A percentile compares a stretch with the other conserved stretches of the same genome.
Evolutionary conservation across 1,284 basidiomycete genomes (phyloP).

Genomic region (Trametes versicolor): DNA sequence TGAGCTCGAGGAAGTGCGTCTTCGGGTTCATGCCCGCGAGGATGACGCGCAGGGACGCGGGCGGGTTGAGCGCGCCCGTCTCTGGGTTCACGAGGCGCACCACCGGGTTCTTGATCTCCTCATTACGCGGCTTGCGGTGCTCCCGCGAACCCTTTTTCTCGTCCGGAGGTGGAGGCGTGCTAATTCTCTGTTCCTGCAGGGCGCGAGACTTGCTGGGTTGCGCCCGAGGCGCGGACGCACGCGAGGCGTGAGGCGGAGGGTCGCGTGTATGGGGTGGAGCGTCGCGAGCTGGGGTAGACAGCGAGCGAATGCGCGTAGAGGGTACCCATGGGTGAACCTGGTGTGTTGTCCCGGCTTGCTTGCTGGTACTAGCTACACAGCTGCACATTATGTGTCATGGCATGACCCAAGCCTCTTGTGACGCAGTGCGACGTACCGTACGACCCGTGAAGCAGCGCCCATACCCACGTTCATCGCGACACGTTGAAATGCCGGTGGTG

Average conservation of each 20-base stretch:
- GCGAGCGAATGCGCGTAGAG: not conserved
- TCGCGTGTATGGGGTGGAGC: not conserved
- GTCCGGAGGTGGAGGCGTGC: conserved; percentile 1
- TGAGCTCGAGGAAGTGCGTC: conserved; percentile 60
- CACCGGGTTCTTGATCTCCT: conserved; percentile 39
- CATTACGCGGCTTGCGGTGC: conserved; percentile 35
- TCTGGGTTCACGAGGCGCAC: conserved; percentile 62
- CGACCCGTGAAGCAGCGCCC: not conserved
- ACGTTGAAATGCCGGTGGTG: too few species aligned
- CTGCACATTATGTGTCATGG: not conserved
- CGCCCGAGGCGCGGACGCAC: not conserved
- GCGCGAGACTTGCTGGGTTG: conserved; percentile 1
- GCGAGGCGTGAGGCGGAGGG: not conserved
- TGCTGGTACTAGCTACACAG: not conserved
- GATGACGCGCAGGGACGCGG: conserved; percentile 49
- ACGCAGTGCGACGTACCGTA: conserved; percentile 7
- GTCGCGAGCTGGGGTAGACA: conserved; percentile 6
- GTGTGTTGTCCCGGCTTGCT: not conserved
- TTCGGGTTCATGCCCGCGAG: conserved; percentile 52
- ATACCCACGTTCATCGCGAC: conserved; percentile 5
- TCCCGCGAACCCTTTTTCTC: conserved; percentile 14
- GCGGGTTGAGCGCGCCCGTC: conserved; percentile 52
- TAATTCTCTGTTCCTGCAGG: not conserved
- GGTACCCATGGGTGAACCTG: not conserved
- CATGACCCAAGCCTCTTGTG: too few species aligned